phyloP scores from a whole-genome alignment of 352 stramenopile species.

The Phytopythium sindhum region DNA sequence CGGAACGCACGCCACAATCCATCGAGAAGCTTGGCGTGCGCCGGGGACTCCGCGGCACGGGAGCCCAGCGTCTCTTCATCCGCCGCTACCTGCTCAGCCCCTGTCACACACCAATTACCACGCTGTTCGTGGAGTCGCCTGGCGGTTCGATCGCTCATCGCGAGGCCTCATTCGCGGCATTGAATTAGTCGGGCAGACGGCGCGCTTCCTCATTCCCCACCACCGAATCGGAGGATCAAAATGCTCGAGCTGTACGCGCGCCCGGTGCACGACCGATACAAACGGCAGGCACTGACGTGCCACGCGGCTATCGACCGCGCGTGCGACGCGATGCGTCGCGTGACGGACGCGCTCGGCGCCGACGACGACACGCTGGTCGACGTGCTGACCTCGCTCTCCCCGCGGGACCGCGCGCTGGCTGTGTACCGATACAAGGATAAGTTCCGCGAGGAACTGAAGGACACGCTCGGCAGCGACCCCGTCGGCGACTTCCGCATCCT shows the following conservation, averaged over 20 bases:
- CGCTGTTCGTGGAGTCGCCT: background rate
- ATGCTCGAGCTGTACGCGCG: conserved; percentile 35
- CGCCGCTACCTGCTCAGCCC: too few relatives aligned
- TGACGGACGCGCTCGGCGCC: conserved; percentile 66
- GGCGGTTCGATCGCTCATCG: background rate
- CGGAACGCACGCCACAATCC: background rate
- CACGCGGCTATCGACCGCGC: conserved; percentile 46
- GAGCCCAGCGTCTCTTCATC: background rate
- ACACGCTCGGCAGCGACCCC: conserved; percentile 61
- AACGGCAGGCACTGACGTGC: conserved; percentile 28
- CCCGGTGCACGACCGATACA: conserved; percentile 37
- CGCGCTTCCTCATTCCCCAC: background rate
- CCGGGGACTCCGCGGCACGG: background rate
- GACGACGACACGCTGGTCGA: conserved; percentile 61
- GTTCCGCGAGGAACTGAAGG: conserved; percentile 52
- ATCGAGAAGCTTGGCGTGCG: background rate
- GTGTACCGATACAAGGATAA: conserved; percentile 69
- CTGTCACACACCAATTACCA: background rate
- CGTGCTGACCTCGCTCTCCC: conserved; percentile 37
- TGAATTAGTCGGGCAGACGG: background rate
- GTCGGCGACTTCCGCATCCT: conserved; percentile 70
- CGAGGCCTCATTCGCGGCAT: background rate
- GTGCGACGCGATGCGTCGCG: conserved; percentile 51
- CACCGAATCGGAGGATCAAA: background rate
- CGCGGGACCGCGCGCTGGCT: conserved; percentile 53